Evolutionary conservation across 2,329 filamentous ascomycete species (phyloP).

Genomic region (Calycina herbarum): DNA sequence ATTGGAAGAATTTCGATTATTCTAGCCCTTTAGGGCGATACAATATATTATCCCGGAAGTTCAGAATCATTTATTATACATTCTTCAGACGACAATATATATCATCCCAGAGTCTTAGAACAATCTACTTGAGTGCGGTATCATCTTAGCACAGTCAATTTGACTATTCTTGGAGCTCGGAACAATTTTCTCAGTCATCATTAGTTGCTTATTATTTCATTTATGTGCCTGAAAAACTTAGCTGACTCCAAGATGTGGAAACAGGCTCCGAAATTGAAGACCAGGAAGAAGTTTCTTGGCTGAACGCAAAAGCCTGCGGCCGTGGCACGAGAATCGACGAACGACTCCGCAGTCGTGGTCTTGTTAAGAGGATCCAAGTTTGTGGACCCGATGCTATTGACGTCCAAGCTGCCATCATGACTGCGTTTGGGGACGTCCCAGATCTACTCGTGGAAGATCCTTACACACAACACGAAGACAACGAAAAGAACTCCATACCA

Average conservation of each 20-base stretch:
- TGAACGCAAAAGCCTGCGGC: constrained; percentile 68
- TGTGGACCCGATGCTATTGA: constrained; percentile 65
- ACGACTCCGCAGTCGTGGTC: constrained; percentile 72
- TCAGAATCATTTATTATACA: not conserved
- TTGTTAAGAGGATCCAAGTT: constrained; percentile 65
- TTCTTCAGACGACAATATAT: not conserved
- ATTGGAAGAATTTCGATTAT: not conserved
- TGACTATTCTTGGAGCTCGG: too few species aligned
- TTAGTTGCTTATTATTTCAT: too few species aligned
- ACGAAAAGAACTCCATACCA: constrained; percentile 24
- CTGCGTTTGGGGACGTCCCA: constrained; percentile 60
- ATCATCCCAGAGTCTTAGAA: too few species aligned
- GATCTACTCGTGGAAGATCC: constrained; percentile 38
- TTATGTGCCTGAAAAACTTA: not conserved
- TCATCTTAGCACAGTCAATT: too few species aligned
- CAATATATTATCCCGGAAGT: not conserved
- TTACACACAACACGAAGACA: constrained; percentile 24
- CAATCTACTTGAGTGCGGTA: too few species aligned
- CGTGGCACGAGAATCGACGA: constrained; percentile 63
- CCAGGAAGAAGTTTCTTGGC: constrained; percentile 31
- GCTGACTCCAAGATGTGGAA: not conserved
- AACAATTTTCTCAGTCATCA: too few species aligned
- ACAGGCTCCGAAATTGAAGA: constrained; percentile 20
- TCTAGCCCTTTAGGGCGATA: not conserved
- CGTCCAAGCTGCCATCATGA: constrained; percentile 62